Conservation (phyloP, 2,329 filamentous ascomycete genomes). For the Stachybotrys echinatus region DNA sequence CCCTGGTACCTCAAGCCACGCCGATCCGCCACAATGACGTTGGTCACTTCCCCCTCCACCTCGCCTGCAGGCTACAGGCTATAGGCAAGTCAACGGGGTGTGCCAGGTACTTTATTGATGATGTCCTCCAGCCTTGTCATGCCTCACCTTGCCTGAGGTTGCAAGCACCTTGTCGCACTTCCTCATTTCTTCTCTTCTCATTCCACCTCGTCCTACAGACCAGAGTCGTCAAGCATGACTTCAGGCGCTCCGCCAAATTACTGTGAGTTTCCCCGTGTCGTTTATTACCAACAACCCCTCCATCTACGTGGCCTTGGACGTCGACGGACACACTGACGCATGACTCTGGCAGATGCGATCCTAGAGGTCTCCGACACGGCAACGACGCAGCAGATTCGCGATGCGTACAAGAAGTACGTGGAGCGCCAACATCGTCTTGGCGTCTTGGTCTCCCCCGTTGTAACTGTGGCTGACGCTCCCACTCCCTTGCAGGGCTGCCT, state of each 20-base stretch:
- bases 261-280: slow-evolving; percentile 36
- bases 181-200: background rate
- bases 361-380: slow-evolving; percentile 71
- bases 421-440: background rate
- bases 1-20: background rate
- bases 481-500: slow-evolving; percentile 59
- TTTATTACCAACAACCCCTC: background rate
- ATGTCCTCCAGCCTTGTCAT: background rate
- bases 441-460: background rate
- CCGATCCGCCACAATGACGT: slow-evolving; percentile 38
- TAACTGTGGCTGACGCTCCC: background rate
- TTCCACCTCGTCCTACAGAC: too few species aligned
- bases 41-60: slow-evolving; percentile 10
- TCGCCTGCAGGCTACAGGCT: slow-evolving; percentile 1
- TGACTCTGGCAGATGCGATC: slow-evolving; percentile 65
- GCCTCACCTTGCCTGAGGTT: background rate
- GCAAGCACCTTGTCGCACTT: too few species aligned
- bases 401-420: slow-evolving; percentile 82
- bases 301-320: background rate
- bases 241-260: slow-evolving; percentile 49
- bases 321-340: background rate
- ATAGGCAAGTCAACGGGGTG: too few species aligned
- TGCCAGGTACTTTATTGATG: too few species aligned
- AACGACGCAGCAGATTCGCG: slow-evolving; percentile 76
- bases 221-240: slow-evolving; percentile 20